Evolutionary conservation across 2,329 filamentous ascomycete genomes (phyloP), one percentile per base, ranked within the genome.

Genomic region (Hymenoscyphus repandus): DNA sequence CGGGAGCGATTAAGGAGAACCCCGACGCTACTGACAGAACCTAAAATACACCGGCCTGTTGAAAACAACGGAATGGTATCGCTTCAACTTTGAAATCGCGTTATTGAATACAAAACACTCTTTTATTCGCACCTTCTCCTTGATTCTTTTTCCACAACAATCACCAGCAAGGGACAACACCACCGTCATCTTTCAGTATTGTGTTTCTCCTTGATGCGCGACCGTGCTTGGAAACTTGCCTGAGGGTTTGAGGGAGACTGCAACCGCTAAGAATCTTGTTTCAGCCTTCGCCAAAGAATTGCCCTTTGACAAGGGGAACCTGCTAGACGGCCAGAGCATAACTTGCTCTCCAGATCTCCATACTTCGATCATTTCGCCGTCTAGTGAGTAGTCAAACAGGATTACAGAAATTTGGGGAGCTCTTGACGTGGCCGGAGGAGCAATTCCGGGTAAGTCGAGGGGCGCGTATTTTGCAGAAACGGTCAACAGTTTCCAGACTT

Each of bases 251-350:
- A 47, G 44, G n/a, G 22, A 18, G 27, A 32, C 31, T 55, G 49
- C 47, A 42, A 52, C 50, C 49, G 51, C 47, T 45, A 32, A 46
- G 36, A 11, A 39, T 20, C 31, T n/a, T 32, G 58, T 62, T 62
- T 61, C 60, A 59, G 54, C 60, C 54, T 47, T 36, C 39, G 5
- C 27, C 30, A 30, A 17, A 17, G n/a, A 27, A 15, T 32, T 47
- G 45, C 36, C 45, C 12, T 40, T 27, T 34, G 41, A 51, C 50
- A 47, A 52, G 49, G 58, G 48, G 36, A 37, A 45, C n/a, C 22
- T 27, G 13, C 44, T 37, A 27, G 45, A 42, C 49, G 47, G 50
- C 49, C 62, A 66, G 54, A 59, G 49, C 51, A 55, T 9, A 38
- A 10, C 36, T 36, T 32, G 39, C 13, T 46, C 33, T 38, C 45